Evolutionary conservation across 257 asterid genomes (phyloP).

Genomic region (Jacaranda copaia): DNA sequence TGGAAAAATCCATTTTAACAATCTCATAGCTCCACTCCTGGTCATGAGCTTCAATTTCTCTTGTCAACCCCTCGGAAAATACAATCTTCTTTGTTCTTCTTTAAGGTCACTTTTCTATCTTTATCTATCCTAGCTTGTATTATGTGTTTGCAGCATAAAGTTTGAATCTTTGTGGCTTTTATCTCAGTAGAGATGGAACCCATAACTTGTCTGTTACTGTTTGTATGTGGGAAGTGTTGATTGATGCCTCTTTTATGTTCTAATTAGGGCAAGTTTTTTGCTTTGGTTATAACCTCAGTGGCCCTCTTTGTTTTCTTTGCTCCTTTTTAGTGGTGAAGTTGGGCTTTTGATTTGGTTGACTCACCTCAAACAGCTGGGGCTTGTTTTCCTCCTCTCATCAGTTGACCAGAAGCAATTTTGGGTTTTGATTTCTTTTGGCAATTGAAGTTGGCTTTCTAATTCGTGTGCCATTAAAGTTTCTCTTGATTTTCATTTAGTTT

Average conservation of each 20-base stretch:
- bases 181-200: constrained; percentile 32
- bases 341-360: constrained; percentile 48
- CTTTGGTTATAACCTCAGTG: constrained; percentile 30
- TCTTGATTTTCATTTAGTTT: constrained; percentile 2
- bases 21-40: not conserved
- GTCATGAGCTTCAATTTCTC: constrained; percentile 32
- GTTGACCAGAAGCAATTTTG: constrained; percentile 40
- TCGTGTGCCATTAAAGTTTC: not conserved
- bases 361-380: constrained; percentile 44
- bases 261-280: constrained; percentile 5
- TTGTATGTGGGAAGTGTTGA: constrained; percentile 28
- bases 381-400: constrained; percentile 22
- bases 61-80: constrained; percentile 29
- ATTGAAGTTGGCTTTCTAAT: constrained; percentile 36
- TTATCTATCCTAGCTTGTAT: constrained; percentile 17
- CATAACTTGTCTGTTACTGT: constrained; percentile 10
- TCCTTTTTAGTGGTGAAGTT: constrained; percentile 36
- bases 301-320: constrained; percentile 35
- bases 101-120: constrained; percentile 40
- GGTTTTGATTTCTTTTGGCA: constrained; percentile 27
- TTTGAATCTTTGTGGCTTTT: constrained; percentile 32
- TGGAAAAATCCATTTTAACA: constrained; percentile 28
- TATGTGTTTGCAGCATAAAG: constrained; percentile 33
- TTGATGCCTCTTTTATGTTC: constrained; percentile 25
- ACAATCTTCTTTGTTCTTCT: not conserved